Conservation (phyloP, 805 yeast species). For the Lipomyces lipofer region DNA sequence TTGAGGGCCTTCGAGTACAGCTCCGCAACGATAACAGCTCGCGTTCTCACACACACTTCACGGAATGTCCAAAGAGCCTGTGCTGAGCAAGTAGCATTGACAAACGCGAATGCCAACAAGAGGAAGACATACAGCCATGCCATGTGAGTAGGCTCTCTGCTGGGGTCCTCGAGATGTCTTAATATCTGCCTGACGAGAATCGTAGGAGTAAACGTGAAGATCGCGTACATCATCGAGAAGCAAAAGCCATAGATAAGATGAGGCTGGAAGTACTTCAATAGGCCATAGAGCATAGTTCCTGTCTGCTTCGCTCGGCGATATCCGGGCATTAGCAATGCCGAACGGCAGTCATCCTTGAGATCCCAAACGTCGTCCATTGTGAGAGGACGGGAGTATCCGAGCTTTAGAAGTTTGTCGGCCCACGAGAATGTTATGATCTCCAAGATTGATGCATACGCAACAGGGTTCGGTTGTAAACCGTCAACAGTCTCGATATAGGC, state of each 20-base stretch:
- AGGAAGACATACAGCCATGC: conserved; percentile 86
- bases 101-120: conserved; percentile 64
- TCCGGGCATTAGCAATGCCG: conserved; percentile 62
- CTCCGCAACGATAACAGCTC: conserved; percentile 85
- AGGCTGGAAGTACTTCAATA: conserved; percentile 10
- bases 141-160: conserved; percentile 57
- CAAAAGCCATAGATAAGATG: conserved; percentile 16
- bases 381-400: conserved; percentile 60
- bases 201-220: conserved; percentile 74
- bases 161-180: conserved; percentile 78
- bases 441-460: conserved; percentile 62
- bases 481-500: conserved; percentile 44
- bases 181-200: conserved; percentile 72
- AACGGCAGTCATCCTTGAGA: conserved; percentile 72
- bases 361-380: conserved; percentile 78
- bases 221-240: conserved; percentile 21
- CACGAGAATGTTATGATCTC: conserved; percentile 70
- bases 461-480: conserved; percentile 72
- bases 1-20: conserved; percentile 90
- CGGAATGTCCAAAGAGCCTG: conserved; percentile 87
- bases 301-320: conserved; percentile 18
- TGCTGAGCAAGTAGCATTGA: conserved; percentile 65
- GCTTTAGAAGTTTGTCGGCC: conserved; percentile 68
- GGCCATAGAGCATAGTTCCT: conserved; percentile 21
- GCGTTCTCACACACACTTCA: conserved; percentile 86